Conservation (phyloP, 257 asterid species). For the Penstemon eatonii region DNA sequence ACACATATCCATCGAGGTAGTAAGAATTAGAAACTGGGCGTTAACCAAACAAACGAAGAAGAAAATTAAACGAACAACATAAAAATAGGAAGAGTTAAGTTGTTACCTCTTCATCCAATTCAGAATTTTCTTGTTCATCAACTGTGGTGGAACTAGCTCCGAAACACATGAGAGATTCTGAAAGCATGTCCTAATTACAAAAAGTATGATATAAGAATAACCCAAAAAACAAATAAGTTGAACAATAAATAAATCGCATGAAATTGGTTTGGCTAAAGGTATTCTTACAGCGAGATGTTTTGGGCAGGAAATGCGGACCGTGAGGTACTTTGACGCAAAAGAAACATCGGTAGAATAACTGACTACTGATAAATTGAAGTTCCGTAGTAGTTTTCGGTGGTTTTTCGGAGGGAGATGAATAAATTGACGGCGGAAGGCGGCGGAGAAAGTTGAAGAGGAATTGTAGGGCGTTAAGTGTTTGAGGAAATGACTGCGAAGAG, state of each 20-base stretch:
- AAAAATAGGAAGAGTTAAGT: background rate
- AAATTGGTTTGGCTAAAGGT: background rate
- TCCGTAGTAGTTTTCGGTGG: conserved; percentile 17
- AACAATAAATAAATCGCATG: background rate
- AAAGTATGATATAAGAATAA: background rate
- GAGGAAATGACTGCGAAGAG: no score
- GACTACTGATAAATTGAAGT: conserved; percentile 25
- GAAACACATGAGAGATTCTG: conserved; percentile 83
- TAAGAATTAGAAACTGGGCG: background rate
- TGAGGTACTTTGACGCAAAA: conserved; percentile 65
- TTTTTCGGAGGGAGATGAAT: conserved; percentile 10
- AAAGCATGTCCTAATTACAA: conserved; percentile 56
- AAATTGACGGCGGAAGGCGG: conserved; percentile 26
- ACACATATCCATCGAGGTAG: background rate
- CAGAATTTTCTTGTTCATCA: conserved; percentile 47
- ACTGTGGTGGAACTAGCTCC: conserved; percentile 85
- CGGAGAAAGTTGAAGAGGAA: background rate
- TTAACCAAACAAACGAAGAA: background rate
- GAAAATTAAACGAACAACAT: background rate
- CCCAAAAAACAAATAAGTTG: background rate
- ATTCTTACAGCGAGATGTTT: conserved; percentile 53
- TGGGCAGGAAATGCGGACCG: conserved; percentile 72
- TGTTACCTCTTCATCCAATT: conserved; percentile 47
- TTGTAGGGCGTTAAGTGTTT: no score
- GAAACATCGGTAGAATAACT: conserved; percentile 42